Base-by-base conservation (phyloP, 208 protist genomes). In the Strigomonas culicis region DNA sequence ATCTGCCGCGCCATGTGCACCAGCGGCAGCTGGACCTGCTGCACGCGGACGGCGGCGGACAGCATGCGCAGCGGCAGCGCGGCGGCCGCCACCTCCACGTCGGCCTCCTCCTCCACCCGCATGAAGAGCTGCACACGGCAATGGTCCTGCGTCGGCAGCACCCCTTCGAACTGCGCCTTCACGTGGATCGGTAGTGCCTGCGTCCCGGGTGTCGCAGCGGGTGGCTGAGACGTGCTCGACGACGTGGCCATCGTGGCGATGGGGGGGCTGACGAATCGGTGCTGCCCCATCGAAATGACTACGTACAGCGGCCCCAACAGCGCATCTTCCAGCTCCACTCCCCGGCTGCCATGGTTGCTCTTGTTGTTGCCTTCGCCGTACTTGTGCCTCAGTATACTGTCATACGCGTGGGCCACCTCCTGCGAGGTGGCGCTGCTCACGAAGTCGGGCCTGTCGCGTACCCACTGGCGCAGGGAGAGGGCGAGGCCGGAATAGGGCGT, bases 1-100 rank as follows among this genome's bases (percentile, higher is more conserved):
- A 21, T 8, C 24, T 24, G 70, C 21, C 63, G 60, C 17, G 75
- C 75, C 44, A 34, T 19, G 24, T 39, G 58, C 19, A 72, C 66
- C 0, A 80, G 56, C 6, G 75, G 70, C 27, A 75, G 36, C 6
- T 60, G 57, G 1, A 80, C 53, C 21, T 53, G 74, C n/a, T 66
- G 28, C 21, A 64, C 55, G 22, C 31, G 70, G 13, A 17, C 34
- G 22, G 2, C 30, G 36, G 64, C 31, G 2, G 36, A 44, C 15
- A 46, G 10, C 19, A 61, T n/a, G 19, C 4, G 10, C n/a, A 61
- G 31, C 11, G 56, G 56, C 21, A 61, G 30, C 21, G 8, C 56
- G 30, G 36, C 36, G 10, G 34, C 21, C 4, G 34, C 56, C 28
- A 61, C 11, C 56, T 61, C 56, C 8, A 47, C 56, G n/a, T 27